Percentiles rank a stretch among this genome's conserved stretches.
phyloP scores from a whole-genome alignment of 257 asterid species.

The Solanum dulcamara region DNA sequence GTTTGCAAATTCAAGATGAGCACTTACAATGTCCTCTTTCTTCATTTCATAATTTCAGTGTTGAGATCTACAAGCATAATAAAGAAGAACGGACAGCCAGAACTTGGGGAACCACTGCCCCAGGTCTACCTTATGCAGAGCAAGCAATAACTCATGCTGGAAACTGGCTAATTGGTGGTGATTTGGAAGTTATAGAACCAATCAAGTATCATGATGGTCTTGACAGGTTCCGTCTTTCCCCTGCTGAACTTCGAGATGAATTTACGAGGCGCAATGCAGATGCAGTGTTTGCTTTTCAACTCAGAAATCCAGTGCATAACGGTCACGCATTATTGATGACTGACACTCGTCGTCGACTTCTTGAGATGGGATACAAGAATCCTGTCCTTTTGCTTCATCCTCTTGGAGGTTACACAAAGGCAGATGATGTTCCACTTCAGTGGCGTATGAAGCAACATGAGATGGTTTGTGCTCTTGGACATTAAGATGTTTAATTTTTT shows the following conservation, averaged over 20 bases:
- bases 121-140: constrained; percentile 81
- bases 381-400: constrained; percentile 85
- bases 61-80: constrained; percentile 84
- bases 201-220: constrained; percentile 60
- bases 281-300: constrained; percentile 94
- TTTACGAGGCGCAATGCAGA: constrained; percentile 69
- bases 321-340: constrained; percentile 91
- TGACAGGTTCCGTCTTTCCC: constrained; percentile 81
- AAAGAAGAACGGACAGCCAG: constrained; percentile 92
- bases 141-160: constrained; percentile 57
- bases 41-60: constrained; percentile 27
- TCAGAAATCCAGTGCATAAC: constrained; percentile 90
- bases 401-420: constrained; percentile 87
- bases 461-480: constrained; percentile 38
- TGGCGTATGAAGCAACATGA: constrained; percentile 98
- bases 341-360: constrained; percentile 81
- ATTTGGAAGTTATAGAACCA: constrained; percentile 69
- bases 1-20: background rate
- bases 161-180: constrained; percentile 91
- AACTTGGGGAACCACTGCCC: constrained; percentile 92
- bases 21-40: background rate
- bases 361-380: constrained; percentile 84
- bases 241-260: constrained; percentile 65
- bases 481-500: background rate
- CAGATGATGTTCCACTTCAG: constrained; percentile 83